Percentiles rank a stretch among this genome's conserved stretches.
phyloP scores from a whole-genome alignment of 441 rosid genomes.

The Populus tomentosa region DNA sequence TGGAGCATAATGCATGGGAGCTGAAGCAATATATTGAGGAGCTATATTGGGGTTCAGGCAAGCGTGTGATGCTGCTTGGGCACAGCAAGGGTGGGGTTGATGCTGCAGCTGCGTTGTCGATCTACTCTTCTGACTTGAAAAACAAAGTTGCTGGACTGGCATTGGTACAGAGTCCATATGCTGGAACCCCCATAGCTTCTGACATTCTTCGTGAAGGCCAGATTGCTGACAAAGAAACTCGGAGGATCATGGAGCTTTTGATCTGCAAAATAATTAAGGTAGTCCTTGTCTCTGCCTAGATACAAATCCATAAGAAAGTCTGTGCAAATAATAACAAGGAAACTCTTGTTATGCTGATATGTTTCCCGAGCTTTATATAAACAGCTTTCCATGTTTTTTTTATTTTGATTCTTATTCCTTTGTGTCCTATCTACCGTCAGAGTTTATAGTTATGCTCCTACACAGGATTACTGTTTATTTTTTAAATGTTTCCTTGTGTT shows the following conservation, averaged over 20 bases:
- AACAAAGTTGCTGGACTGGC: slow-evolving; percentile 70
- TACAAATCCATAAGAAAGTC: neutral
- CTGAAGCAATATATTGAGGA: slow-evolving; percentile 70
- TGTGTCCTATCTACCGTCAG: neutral
- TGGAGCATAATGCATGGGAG: slow-evolving; percentile 68
- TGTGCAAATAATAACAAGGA: neutral
- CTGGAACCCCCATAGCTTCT: slow-evolving; percentile 64
- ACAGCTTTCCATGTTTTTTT: too few species aligned
- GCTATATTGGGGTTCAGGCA: slow-evolving; percentile 73
- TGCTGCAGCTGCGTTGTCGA: slow-evolving; percentile 66
- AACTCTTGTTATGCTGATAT: neutral
- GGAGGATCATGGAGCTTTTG: slow-evolving; percentile 56
- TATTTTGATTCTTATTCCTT: neutral
- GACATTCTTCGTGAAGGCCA: slow-evolving; percentile 70
- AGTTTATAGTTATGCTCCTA: neutral
- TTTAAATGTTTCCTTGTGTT: neutral
- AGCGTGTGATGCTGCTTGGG: slow-evolving; percentile 62
- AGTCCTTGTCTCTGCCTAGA: slow-evolving; percentile 12
- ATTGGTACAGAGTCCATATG: slow-evolving; percentile 66
- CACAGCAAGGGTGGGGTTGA: slow-evolving; percentile 82
- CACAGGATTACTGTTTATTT: neutral
- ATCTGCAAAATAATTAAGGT: slow-evolving; percentile 71
- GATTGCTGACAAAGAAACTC: slow-evolving; percentile 62
- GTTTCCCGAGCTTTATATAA: neutral
- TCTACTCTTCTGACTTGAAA: slow-evolving; percentile 48